Percentiles rank a stretch among this genome's conserved stretches.
Conservation (phyloP, 352 stramenopile species). For the Phytophthora ramorum region DNA sequence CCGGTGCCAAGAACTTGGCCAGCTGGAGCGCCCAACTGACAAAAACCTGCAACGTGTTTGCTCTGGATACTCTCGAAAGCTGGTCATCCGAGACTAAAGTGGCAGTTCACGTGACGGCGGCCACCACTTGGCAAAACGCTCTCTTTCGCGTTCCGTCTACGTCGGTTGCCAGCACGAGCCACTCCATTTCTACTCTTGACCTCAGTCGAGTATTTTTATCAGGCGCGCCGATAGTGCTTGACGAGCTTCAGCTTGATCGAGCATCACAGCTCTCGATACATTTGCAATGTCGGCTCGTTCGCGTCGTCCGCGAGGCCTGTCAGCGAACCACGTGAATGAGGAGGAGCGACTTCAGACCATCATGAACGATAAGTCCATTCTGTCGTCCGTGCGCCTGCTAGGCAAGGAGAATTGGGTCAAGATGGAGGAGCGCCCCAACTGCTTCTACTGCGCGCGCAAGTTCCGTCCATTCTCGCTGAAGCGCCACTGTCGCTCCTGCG, state of each 20-base stretch:
- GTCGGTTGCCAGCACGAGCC: constrained; percentile 2
- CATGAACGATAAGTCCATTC: constrained; percentile 61
- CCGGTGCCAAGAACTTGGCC: constrained; percentile 22
- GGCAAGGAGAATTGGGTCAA: constrained; percentile 82
- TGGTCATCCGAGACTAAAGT: constrained; percentile 22
- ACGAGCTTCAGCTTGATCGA: background rate
- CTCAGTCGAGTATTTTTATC: constrained; percentile 37
- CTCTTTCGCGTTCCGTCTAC: constrained; percentile 35
- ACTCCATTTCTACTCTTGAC: constrained; percentile 35
- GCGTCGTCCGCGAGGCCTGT: constrained; percentile 56
- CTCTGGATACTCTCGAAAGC: constrained; percentile 25
- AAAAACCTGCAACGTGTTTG: constrained; percentile 29
- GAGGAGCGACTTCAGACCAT: constrained; percentile 65
- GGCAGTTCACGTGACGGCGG: constrained; percentile 3
- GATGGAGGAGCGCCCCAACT: constrained; percentile 68
- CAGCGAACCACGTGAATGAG: constrained; percentile 55
- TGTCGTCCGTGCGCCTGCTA: constrained; percentile 53
- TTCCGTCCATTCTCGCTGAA: constrained; percentile 82
- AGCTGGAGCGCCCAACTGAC: constrained; percentile 29
- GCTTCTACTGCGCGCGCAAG: constrained; percentile 81
- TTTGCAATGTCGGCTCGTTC: constrained; percentile 27
- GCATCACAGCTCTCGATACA: background rate
- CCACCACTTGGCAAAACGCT: constrained; percentile 31
- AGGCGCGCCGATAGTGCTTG: background rate
- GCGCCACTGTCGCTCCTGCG: constrained; percentile 83